phyloP scores from a whole-genome alignment of 345 rosid genomes.

The Salix dunnii region DNA sequence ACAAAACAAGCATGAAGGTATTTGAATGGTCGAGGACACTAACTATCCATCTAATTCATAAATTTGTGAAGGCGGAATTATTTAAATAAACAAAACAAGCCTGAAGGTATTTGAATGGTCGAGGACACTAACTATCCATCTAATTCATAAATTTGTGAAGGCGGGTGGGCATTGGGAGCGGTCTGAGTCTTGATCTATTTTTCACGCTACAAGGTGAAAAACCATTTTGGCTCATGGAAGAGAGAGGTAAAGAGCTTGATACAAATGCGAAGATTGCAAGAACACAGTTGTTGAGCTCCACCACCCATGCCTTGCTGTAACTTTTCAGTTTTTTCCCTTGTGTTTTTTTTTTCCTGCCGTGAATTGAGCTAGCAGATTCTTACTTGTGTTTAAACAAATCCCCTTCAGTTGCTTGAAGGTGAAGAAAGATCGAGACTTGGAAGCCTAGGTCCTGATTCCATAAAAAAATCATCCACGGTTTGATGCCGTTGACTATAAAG shows the following conservation, averaged over 20 bases:
- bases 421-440: conserved; percentile 71
- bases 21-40: not conserved
- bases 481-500: conserved; percentile 54
- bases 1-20: not conserved
- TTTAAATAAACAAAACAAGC: not conserved
- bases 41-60: not conserved
- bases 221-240: conserved; percentile 92
- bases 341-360: not conserved
- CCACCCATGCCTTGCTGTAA: conserved; percentile 53
- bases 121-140: not conserved
- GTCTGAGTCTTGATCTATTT: conserved; percentile 56
- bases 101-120: not conserved
- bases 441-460: conserved; percentile 50
- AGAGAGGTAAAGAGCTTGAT: conserved; percentile 58
- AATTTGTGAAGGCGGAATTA: too few species aligned
- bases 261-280: conserved; percentile 70
- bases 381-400: not conserved
- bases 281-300: conserved; percentile 68
- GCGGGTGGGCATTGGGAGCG: too few species aligned
- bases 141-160: not conserved
- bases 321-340: not conserved
- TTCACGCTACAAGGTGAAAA: conserved; percentile 75
- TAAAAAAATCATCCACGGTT: conserved; percentile 79
- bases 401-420: conserved; percentile 66
- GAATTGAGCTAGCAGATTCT: not conserved